Base-by-base conservation (phyloP, 148 eudicot species). In the Talinum fruticosum region DNA sequence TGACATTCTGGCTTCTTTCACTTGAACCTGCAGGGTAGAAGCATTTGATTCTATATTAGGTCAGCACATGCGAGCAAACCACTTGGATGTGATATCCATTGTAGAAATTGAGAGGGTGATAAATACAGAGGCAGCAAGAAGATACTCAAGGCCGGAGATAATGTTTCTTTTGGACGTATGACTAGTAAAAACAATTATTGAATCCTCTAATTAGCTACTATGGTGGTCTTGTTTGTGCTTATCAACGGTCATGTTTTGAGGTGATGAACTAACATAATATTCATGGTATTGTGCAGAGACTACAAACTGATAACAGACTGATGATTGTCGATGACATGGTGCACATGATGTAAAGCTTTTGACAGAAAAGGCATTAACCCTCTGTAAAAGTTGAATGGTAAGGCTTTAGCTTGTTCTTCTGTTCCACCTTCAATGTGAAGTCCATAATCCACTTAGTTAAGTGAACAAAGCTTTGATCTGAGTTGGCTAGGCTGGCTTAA, bases 31-130 rank as follows among this genome's bases (percentile, higher is more conserved):
- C 89, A 96, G 99, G 84, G 75, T 80, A 18, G 93, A 90, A 75
- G 91, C 93, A 57, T 96, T 96, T 75, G 86, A 84, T 67, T 74
- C 88, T 66, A 83, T 90, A 73, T 78, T 93, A 44, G 98, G 93
- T 49, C 90, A 83, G 83, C 96, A 96, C 80, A 90, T 88, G 83
- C 90, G 89, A 37, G 92, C 88, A 87, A 84, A 88, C 79, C 97
- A 86, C 80, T 74, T 93, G 88, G 97, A 96, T 57, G 86, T 84
- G 54, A 91, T 96, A 83, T 75, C 93, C 30, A 84, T 96, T 53
- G 74, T 83, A 74, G 99, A 93, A 38, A 82, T 96, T 37, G 95
- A 88, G 74, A 84, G 86, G 70, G 87, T 90, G 65, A 90, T 90
- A 47, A 96, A 93, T 77, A 85, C 70, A 72, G 88, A 83, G 76